Evolutionary conservation across 2,329 filamentous ascomycete species (phyloP).

Genomic region (Colletotrichum graminicola): DNA sequence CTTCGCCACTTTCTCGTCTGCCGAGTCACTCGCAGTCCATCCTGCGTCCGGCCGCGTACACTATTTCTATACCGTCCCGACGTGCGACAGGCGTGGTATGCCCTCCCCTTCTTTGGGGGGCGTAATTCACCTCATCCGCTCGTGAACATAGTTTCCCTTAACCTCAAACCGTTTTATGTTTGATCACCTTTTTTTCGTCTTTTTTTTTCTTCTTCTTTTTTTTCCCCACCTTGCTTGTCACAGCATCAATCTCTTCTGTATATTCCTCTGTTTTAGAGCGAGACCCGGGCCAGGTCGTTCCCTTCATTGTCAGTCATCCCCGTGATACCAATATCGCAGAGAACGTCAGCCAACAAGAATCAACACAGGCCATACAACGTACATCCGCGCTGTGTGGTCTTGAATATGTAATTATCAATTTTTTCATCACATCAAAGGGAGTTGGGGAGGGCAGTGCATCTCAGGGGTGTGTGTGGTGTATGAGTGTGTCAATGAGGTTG

Average conservation of each 20-base stretch:
- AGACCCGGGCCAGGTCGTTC: constrained; percentile 44
- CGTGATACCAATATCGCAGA: constrained; percentile 43
- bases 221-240: neutral
- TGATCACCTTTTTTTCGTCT: neutral
- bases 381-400: constrained; percentile 20
- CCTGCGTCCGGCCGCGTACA: constrained; percentile 17
- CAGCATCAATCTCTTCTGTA: constrained; percentile 42
- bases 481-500: neutral
- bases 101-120: constrained; percentile 13
- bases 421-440: constrained; percentile 16
- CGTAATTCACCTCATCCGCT: constrained; percentile 40
- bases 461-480: neutral
- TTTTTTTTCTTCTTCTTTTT: constrained; percentile 3
- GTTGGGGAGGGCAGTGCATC: constrained; percentile 18
- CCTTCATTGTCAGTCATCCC: constrained; percentile 43
- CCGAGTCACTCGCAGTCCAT: neutral
- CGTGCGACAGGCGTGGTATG: constrained; percentile 26
- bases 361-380: constrained; percentile 9
- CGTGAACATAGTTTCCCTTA: constrained; percentile 38
- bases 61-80: constrained; percentile 18
- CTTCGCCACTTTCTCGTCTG: neutral
- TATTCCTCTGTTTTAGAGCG: constrained; percentile 39
- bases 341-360: constrained; percentile 19
- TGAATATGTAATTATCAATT: constrained; percentile 41
- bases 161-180: constrained; percentile 8